Percentiles rank a stretch among this genome's conserved stretches.
phyloP scores from a whole-genome alignment of 768 basidiomycete genomes.

The Pilatotrama ljubarskyi region DNA sequence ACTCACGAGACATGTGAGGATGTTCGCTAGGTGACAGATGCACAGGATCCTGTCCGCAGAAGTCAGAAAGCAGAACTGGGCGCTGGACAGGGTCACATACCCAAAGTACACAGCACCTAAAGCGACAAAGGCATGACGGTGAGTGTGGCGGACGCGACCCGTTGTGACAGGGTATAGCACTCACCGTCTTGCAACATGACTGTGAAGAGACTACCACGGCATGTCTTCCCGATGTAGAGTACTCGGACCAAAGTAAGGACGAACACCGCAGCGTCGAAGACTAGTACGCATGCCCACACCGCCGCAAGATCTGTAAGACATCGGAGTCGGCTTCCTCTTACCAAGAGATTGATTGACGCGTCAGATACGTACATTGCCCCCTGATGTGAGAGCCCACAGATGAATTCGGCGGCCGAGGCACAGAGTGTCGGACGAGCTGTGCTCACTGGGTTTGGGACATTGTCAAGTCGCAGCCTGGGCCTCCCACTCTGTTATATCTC shows the following conservation, averaged over 20 bases:
- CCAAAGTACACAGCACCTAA: slow-evolving; percentile 11
- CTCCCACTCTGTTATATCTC: not conserved
- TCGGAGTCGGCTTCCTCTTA: not conserved
- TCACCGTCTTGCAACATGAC: slow-evolving; percentile 4
- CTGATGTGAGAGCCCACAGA: not conserved
- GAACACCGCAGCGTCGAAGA: slow-evolving; percentile 24
- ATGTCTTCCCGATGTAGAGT: slow-evolving; percentile 6
- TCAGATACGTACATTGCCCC: slow-evolving; percentile 5
- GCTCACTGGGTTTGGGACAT: slow-evolving; percentile 3
- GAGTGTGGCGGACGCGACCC: not conserved
- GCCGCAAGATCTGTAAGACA: slow-evolving; percentile 12
- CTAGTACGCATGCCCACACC: slow-evolving; percentile 17
- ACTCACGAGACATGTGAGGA: slow-evolving; percentile 1
- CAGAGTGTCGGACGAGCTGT: not conserved
- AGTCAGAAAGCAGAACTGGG: too few species aligned
- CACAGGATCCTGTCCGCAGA: not conserved
- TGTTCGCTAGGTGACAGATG: slow-evolving; percentile 1
- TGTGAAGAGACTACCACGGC: not conserved
- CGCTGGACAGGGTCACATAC: not conserved
- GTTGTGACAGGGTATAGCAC: not conserved
- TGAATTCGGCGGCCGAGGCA: not conserved
- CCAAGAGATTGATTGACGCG: not conserved
- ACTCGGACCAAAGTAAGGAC: slow-evolving; percentile 18
- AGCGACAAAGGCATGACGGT: too few species aligned
- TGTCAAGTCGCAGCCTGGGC: not conserved